phyloP scores from a whole-genome alignment of 495 filamentous ascomycete genomes.

The Cladorrhinum samala region DNA sequence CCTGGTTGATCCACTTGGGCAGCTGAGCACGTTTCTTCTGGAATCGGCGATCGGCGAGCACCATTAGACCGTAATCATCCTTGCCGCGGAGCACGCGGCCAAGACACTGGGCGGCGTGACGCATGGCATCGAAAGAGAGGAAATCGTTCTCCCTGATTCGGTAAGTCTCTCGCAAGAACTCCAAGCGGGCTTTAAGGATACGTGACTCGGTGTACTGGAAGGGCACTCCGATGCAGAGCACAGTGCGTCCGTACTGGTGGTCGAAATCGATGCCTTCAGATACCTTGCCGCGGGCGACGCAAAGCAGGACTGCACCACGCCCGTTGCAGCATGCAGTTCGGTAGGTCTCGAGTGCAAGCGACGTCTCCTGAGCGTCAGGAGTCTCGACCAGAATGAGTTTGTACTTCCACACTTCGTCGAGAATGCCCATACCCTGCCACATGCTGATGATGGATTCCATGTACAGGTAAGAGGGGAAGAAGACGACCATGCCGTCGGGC shows the following conservation, averaged over 20 bases:
- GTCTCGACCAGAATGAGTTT: conserved; percentile 98
- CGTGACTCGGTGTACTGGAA: conserved; percentile 99
- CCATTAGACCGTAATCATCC: conserved; percentile 99
- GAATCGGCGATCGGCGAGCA: conserved; percentile 88
- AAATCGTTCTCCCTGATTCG: conserved; percentile 97
- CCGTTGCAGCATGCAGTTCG: conserved; percentile 97
- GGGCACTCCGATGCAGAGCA: conserved; percentile 93
- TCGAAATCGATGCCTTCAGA: conserved; percentile 99
- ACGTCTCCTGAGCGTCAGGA: conserved; percentile 94
- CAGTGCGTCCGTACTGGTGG: conserved; percentile 95
- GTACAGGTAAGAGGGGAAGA: conserved; percentile 98
- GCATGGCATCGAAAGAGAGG: conserved; percentile 97
- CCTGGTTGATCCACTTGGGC: conserved; percentile 95
- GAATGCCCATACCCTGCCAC: conserved; percentile 97
- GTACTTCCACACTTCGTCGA: conserved; percentile 98
- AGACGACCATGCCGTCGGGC: conserved; percentile 95
- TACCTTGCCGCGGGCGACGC: conserved; percentile 94
- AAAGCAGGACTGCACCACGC: conserved; percentile 84
- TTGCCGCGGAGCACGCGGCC: conserved; percentile 94
- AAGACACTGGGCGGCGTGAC: conserved; percentile 93
- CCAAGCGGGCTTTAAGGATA: conserved; percentile 90
- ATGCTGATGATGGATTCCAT: conserved; percentile 99
- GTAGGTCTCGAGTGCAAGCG: conserved; percentile 91
- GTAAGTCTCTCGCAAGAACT: conserved; percentile 95
- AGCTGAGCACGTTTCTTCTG: conserved; percentile 82